Conservation (phyloP, 192 early-diverging fungal species). For the Phlyctochytrium bullatum region DNA sequence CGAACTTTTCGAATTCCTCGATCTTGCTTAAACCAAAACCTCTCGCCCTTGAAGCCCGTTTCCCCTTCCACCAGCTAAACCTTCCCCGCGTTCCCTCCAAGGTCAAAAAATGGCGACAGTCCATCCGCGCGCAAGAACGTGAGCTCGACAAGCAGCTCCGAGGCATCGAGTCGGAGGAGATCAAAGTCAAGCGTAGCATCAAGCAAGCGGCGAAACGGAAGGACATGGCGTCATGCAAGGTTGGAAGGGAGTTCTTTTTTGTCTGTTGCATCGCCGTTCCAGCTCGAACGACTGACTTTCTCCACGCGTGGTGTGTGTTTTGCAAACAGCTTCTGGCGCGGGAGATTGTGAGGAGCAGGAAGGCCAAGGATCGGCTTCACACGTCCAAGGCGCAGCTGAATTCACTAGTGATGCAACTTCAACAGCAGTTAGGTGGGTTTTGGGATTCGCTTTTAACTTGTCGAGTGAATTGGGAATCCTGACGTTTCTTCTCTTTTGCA, state of each 20-base stretch:
- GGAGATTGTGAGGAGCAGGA: conserved; percentile 75
- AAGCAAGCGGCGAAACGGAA: conserved; percentile 87
- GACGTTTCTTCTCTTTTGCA: conserved; percentile 20
- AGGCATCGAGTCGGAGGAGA: conserved; percentile 78
- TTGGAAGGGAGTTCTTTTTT: conserved; percentile 6
- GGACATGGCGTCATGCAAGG: conserved; percentile 55
- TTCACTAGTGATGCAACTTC: conserved; percentile 84
- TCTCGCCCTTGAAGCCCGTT: conserved; percentile 28
- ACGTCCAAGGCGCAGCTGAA: conserved; percentile 92
- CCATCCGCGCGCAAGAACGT: conserved; percentile 82
- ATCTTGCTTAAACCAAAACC: not conserved
- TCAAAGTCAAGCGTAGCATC: conserved; percentile 72
- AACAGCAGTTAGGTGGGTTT: conserved; percentile 76
- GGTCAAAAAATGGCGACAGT: conserved; percentile 89
- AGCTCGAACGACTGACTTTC: no score
- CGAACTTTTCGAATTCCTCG: conserved; percentile 2
- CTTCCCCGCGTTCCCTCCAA: conserved; percentile 40
- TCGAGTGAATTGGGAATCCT: not conserved
- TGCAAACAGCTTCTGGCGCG: conserved; percentile 64
- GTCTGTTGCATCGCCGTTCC: no score
- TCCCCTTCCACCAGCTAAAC: not conserved
- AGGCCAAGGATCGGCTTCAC: conserved; percentile 76
- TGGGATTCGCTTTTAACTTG: not conserved
- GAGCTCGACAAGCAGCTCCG: conserved; percentile 80
- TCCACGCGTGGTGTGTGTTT: no score